Evolutionary conservation across 2,329 filamentous ascomycete genomes (phyloP).

Genomic region (Neofusicoccum parvum): DNA sequence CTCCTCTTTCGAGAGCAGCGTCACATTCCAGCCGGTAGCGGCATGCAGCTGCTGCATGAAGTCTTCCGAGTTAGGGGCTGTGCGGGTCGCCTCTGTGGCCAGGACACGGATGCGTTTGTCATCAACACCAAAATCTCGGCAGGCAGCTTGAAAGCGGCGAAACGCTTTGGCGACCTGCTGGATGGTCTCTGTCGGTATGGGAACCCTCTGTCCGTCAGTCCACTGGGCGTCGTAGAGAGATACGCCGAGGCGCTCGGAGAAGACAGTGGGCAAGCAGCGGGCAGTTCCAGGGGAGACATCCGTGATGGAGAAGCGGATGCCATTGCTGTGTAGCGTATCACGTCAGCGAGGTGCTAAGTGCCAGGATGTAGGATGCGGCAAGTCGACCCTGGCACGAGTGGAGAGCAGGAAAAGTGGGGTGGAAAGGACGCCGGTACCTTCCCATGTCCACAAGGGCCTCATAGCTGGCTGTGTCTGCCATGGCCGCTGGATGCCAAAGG

Average conservation of each 20-base stretch:
- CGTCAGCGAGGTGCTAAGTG: not conserved
- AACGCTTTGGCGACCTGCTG: conserved; percentile 66
- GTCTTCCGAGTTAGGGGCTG: conserved; percentile 70
- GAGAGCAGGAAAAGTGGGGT: not conserved
- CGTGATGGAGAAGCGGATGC: conserved; percentile 89
- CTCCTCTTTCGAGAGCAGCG: conserved; percentile 74
- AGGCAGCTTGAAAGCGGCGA: conserved; percentile 70
- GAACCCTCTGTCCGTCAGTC: conserved; percentile 42
- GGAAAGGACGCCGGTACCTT: conserved; percentile 17
- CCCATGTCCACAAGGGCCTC: conserved; percentile 26
- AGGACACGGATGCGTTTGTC: conserved; percentile 69
- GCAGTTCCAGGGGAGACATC: conserved; percentile 71
- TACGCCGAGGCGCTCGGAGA: conserved; percentile 75
- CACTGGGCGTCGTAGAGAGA: conserved; percentile 83
- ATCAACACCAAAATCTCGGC: conserved; percentile 69
- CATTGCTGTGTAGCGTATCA: conserved; percentile 65
- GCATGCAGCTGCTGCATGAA: conserved; percentile 68
- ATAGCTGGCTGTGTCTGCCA: conserved; percentile 5
- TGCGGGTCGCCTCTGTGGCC: conserved; percentile 87
- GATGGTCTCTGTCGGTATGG: conserved; percentile 64
- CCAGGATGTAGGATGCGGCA: too few relatives aligned
- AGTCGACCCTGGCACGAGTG: not conserved
- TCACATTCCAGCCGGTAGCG: conserved; percentile 68
- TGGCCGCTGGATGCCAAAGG: not conserved
- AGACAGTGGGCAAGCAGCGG: conserved; percentile 75